Evolutionary conservation across 108 stramenopile genomes (phyloP).

Genomic region (Poteriospumella lacustris): DNA sequence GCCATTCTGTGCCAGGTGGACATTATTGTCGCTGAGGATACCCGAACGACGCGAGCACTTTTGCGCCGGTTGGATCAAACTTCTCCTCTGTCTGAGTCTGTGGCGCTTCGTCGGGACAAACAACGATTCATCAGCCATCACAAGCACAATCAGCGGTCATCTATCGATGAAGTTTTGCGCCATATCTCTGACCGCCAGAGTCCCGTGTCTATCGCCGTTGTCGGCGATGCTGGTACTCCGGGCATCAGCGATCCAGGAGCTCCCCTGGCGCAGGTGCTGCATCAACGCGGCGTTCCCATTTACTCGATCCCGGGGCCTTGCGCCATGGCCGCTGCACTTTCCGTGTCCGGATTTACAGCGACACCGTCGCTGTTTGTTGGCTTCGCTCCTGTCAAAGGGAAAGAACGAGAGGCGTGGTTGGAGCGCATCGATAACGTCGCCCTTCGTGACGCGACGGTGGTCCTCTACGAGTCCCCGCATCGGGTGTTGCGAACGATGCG

Average conservation of each 20-base stretch:
- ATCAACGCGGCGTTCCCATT: neutral
- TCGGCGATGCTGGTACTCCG: slow-evolving; percentile 5
- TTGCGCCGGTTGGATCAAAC: neutral
- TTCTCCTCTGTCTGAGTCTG: too few species aligned
- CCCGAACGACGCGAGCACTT: neutral
- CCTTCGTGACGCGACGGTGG: neutral
- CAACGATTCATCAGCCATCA: slow-evolving; percentile 17
- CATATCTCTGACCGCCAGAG: neutral
- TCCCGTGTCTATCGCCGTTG: neutral
- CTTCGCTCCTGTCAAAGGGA: neutral
- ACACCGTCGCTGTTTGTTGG: neutral
- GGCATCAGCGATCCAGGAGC: neutral
- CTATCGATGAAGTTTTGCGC: neutral
- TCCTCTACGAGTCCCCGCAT: neutral
- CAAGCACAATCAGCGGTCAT: neutral
- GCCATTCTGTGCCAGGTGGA: neutral
- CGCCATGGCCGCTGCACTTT: neutral
- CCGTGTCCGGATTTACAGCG: neutral
- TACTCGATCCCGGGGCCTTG: neutral
- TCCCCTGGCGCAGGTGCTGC: neutral
- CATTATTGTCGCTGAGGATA: neutral
- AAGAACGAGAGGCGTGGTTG: neutral
- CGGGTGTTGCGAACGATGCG: neutral
- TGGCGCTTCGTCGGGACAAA: neutral
- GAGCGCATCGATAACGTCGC: neutral